These are phyloP conservation scores for Pythium phragmitis DNA, from an alignment of 352 stramenopile genomes.

Conservation along the genomic window DNA sequence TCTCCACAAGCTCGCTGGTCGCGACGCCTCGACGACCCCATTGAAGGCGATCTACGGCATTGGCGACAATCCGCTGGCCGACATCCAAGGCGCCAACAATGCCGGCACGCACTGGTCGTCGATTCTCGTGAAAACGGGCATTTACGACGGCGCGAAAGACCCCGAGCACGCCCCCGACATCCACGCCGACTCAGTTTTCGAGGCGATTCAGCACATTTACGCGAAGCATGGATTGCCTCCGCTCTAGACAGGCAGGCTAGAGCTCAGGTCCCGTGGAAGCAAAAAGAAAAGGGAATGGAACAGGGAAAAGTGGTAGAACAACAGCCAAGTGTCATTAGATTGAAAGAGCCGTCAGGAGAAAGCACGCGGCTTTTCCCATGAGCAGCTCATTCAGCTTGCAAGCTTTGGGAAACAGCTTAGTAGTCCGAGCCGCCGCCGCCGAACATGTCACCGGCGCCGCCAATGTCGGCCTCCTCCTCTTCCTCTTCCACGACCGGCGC, in stretches of 20 bases:
- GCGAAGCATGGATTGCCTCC: conserved; percentile 43
- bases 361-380: not conserved
- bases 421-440: conserved; percentile 65
- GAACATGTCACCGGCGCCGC: conserved; percentile 89
- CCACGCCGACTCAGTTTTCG: conserved; percentile 56
- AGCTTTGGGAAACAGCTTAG: conserved; percentile 34
- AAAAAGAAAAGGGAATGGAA: not conserved
- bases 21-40: conserved; percentile 32
- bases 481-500: conserved; percentile 60
- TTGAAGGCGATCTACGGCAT: conserved; percentile 84
- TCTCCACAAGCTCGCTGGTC: conserved; percentile 53
- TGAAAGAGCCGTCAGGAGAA: conserved; percentile 6
- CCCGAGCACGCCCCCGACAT: conserved; percentile 71
- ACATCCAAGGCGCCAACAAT: conserved; percentile 88
- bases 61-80: conserved; percentile 84
- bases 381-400: not conserved
- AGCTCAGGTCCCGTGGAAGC: not conserved
- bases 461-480: conserved; percentile 81
- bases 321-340: conserved; percentile 23
- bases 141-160: conserved; percentile 66
- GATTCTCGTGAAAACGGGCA: conserved; percentile 84
- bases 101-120: conserved; percentile 81
- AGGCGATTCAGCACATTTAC: conserved; percentile 83
- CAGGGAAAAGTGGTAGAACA: conserved; percentile 16
- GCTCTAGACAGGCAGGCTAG: conserved; percentile 12